phyloP scores from a whole-genome alignment of 1,139 yeast genomes.

The Sugiyamaella novakii region DNA sequence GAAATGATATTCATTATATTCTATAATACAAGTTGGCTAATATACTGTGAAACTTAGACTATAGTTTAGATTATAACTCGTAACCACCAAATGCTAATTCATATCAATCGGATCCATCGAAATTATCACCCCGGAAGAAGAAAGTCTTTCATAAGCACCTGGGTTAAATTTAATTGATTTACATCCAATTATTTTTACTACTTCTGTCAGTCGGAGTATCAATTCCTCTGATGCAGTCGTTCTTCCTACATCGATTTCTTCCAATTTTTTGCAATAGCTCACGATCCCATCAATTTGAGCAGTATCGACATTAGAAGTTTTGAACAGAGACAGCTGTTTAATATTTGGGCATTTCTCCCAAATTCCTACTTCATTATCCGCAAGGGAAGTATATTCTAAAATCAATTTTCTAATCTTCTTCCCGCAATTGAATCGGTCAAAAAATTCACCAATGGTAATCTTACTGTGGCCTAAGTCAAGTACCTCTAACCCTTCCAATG shows the following conservation, averaged over 20 bases:
- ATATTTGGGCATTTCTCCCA: slow-evolving; percentile 4
- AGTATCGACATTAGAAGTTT: neutral
- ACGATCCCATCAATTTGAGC: neutral
- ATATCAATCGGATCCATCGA: neutral
- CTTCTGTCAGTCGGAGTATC: neutral
- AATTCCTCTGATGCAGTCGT: neutral
- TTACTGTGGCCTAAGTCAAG: neutral
- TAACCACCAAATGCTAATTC: no score
- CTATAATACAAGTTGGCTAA: no score
- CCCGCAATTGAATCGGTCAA: neutral
- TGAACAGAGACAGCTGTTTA: neutral
- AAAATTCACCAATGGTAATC: neutral
- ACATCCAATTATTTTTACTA: slow-evolving; percentile 4
- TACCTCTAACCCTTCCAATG: neutral
- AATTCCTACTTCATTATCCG: neutral
- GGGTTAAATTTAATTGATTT: neutral
- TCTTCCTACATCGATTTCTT: slow-evolving; percentile 1
- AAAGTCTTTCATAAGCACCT: neutral
- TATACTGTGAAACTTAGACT: no score
- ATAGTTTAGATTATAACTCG: no score
- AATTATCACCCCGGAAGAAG: neutral
- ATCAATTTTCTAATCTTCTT: neutral
- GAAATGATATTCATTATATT: no score
- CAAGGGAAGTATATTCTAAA: neutral
- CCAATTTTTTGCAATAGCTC: neutral